Conservation (phyloP, 2,329 filamentous ascomycete genomes). For the Diaporthe ampelina region DNA sequence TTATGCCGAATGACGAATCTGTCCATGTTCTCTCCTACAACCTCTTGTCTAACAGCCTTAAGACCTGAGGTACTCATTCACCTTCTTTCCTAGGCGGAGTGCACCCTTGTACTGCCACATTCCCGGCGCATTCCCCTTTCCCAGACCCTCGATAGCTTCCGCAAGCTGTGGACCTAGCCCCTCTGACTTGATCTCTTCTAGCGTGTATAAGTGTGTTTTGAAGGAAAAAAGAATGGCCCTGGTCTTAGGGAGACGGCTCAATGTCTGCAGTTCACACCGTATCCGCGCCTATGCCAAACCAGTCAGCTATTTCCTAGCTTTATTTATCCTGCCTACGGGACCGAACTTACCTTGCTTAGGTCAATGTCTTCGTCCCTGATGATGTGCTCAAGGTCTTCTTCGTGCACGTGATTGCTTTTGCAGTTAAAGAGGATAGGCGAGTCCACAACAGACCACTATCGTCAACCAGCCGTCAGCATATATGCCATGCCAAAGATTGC, state of each 20-base stretch:
- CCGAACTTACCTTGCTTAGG: conserved; percentile 51
- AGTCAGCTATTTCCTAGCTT: neutral
- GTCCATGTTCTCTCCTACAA: no score
- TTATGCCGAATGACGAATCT: no score
- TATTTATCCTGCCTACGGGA: no score
- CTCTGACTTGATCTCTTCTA: conserved; percentile 63
- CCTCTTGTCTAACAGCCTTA: conserved; percentile 10
- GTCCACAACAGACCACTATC: conserved; percentile 64
- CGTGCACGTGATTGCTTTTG: conserved; percentile 54
- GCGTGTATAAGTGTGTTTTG: conserved; percentile 67
- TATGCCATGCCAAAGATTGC: neutral
- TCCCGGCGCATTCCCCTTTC: conserved; percentile 63
- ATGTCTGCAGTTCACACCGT: conserved; percentile 65
- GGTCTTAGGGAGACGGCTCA: conserved; percentile 63
- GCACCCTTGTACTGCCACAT: conserved; percentile 69
- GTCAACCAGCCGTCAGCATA: neutral
- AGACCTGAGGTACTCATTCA: conserved; percentile 61
- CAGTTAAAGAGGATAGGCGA: conserved; percentile 57
- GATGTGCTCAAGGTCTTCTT: conserved; percentile 48
- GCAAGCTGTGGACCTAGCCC: conserved; percentile 62
- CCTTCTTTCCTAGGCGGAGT: conserved; percentile 61
- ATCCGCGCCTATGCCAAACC: conserved; percentile 50
- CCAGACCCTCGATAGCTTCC: conserved; percentile 66
- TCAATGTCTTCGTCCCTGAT: conserved; percentile 55
- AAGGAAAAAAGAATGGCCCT: conserved; percentile 66